Percentiles rank a stretch among this genome's conserved stretches.
Conservation (phyloP, 441 rosid species). For the Erysimum cheiri region DNA sequence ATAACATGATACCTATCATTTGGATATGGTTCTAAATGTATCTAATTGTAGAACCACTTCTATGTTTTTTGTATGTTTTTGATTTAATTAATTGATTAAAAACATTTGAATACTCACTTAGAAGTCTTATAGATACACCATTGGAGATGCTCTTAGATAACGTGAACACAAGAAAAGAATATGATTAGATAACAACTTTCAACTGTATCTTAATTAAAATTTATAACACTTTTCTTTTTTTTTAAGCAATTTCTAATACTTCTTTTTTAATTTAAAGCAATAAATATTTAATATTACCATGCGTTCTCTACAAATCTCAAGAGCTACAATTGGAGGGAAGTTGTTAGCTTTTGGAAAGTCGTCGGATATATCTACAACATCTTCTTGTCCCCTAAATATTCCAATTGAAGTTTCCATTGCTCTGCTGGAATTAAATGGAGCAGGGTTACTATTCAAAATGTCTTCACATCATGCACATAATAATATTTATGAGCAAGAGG, state of each 20-base stretch:
- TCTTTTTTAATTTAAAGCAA: neutral
- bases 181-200: neutral
- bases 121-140: too few relatives aligned
- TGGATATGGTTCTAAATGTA: too few relatives aligned
- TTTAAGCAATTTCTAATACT: too few relatives aligned
- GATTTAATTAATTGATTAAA: too few relatives aligned
- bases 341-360: conserved; percentile 38
- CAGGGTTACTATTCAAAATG: neutral
- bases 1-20: too few relatives aligned
- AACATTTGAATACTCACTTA: too few relatives aligned
- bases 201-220: neutral
- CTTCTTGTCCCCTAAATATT: conserved; percentile 56
- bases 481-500: neutral
- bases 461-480: neutral
- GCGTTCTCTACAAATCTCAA: conserved; percentile 83
- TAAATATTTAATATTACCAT: conserved; percentile 47
- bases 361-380: conserved; percentile 20
- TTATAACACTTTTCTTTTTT: neutral
- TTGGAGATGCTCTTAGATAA: too few relatives aligned
- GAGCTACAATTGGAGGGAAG: conserved; percentile 66
- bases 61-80: too few relatives aligned
- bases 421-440: conserved; percentile 48
- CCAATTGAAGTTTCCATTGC: conserved; percentile 82
- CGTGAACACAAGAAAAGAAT: neutral
- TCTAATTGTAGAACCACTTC: too few relatives aligned